Percentiles rank a stretch among this genome's conserved stretches.
Evolutionary conservation across 495 filamentous ascomycete genomes (phyloP).

Genomic region (Penicillium antarcticum): DNA sequence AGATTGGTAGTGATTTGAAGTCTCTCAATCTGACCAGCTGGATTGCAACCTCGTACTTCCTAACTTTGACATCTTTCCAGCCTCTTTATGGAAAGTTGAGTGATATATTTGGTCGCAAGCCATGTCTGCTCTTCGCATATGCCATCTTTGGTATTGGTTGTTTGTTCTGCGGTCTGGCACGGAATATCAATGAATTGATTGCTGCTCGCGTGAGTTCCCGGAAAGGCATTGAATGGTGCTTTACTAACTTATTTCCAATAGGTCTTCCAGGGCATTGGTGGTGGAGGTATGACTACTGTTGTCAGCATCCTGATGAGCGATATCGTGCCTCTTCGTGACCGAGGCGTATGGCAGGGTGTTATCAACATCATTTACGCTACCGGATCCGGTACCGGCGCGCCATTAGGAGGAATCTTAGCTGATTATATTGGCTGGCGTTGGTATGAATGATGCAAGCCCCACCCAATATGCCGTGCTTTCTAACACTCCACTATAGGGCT

Average conservation of each 20-base stretch:
- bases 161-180: conserved; percentile 68
- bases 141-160: conserved; percentile 71
- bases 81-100: conserved; percentile 74
- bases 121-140: conserved; percentile 70
- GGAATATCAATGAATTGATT: conserved; percentile 67
- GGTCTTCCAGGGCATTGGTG: conserved; percentile 71
- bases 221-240: neutral
- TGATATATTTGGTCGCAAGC: conserved; percentile 83
- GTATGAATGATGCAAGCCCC: conserved; percentile 35
- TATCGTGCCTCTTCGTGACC: conserved; percentile 69
- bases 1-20: conserved; percentile 76
- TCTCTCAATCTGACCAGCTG: conserved; percentile 78
- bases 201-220: conserved; percentile 50
- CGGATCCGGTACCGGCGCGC: conserved; percentile 69
- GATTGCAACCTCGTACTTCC: conserved; percentile 77
- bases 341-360: conserved; percentile 79
- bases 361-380: conserved; percentile 75
- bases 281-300: conserved; percentile 82
- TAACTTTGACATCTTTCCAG: conserved; percentile 77
- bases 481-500: conserved; percentile 44
- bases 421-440: conserved; percentile 83
- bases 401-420: conserved; percentile 67
- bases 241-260: conserved; percentile 5
- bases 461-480: neutral
- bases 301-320: conserved; percentile 77